Evolutionary conservation across 495 filamentous ascomycete genomes (phyloP).

Genomic region (Zalerion maritima): DNA sequence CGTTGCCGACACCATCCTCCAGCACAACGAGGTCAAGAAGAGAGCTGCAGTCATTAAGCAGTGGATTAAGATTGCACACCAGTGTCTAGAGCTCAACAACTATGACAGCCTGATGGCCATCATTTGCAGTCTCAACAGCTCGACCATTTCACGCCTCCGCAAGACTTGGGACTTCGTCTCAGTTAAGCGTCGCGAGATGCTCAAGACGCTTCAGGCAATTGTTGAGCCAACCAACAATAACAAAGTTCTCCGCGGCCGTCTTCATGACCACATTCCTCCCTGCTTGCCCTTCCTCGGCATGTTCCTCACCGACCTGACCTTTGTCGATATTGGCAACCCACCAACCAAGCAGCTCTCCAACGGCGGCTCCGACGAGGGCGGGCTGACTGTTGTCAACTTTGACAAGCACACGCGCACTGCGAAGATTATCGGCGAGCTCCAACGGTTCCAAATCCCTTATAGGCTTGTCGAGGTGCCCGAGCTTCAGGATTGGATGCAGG

Average conservation of each 20-base stretch:
- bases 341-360: conserved; percentile 50
- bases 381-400: conserved; percentile 83
- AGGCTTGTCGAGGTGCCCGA: conserved; percentile 72
- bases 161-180: conserved; percentile 89
- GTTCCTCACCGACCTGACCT: conserved; percentile 78
- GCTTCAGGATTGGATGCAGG: conserved; percentile 85
- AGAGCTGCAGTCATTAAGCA: conserved; percentile 86
- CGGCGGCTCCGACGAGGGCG: conserved; percentile 31
- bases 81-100: conserved; percentile 80
- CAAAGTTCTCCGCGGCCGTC: conserved; percentile 69
- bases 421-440: conserved; percentile 86
- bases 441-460: conserved; percentile 95
- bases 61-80: conserved; percentile 91
- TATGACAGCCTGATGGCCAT: conserved; percentile 96
- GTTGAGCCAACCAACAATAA: conserved; percentile 88
- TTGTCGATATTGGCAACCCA: conserved; percentile 87
- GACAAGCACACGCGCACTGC: conserved; percentile 95
- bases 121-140: conserved; percentile 82
- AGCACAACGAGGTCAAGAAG: conserved; percentile 76
- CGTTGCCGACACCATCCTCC: conserved; percentile 89
- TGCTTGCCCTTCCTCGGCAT: conserved; percentile 96
- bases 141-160: conserved; percentile 79
- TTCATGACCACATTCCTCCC: conserved; percentile 79
- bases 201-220: conserved; percentile 63
- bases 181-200: conserved; percentile 62